These are phyloP conservation scores for Aspergillus carlsbadensis DNA, from an alignment of 495 filamentous ascomycete species.

Conservation along the genomic window DNA sequence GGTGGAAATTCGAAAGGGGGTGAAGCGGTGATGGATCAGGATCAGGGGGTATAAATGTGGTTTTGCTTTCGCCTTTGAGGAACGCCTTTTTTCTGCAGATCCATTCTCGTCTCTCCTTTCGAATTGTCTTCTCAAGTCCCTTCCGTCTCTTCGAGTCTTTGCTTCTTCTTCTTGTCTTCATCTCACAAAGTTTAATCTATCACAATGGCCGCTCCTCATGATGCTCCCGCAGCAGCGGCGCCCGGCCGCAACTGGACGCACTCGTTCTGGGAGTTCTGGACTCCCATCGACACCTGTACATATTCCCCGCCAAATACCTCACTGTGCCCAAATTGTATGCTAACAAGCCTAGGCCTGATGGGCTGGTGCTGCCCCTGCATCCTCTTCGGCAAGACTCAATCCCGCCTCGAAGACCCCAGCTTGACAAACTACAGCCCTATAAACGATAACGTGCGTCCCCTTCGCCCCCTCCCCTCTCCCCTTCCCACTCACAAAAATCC, in stretches of 20 bases:
- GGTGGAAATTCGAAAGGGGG: not conserved
- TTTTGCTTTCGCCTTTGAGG: too few relatives aligned
- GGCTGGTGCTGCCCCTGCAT: slow-evolving; percentile 12
- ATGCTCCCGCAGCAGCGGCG: not conserved
- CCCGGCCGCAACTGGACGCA: not conserved
- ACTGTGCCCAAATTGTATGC: not conserved
- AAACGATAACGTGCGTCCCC: slow-evolving; percentile 3
- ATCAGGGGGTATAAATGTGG: too few relatives aligned
- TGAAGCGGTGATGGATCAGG: not conserved
- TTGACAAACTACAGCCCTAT: slow-evolving; percentile 6
- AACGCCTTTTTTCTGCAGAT: too few relatives aligned
- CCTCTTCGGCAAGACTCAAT: slow-evolving; percentile 9
- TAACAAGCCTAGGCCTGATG: not conserved
- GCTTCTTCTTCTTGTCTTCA: too few relatives aligned
- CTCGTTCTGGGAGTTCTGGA: slow-evolving; percentile 13
- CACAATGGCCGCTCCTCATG: not conserved
- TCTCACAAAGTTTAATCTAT: not conserved
- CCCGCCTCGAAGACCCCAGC: slow-evolving; percentile 5
- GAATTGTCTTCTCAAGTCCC: too few relatives aligned
- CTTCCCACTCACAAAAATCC: not conserved
- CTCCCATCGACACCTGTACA: slow-evolving; percentile 8
- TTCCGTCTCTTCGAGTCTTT: too few relatives aligned
- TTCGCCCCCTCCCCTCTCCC: not conserved
- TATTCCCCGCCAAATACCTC: not conserved
- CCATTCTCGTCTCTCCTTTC: too few relatives aligned